These are phyloP conservation scores for Ambrosiella cleistominuta DNA, from an alignment of 2,329 filamentous ascomycete genomes.

Conservation along the genomic window DNA sequence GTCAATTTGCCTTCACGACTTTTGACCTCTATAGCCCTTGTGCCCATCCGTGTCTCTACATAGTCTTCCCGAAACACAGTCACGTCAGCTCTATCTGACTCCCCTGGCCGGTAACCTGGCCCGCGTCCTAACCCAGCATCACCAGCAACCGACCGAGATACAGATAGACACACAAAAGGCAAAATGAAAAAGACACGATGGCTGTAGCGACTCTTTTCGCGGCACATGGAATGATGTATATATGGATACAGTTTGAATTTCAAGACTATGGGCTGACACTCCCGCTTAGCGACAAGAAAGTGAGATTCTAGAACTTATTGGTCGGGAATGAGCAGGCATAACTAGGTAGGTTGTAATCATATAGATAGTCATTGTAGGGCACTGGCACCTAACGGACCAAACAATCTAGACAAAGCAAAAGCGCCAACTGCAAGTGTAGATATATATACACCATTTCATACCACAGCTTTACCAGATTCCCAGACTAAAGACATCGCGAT, in stretches of 20 bases:
- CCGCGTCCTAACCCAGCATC: background rate
- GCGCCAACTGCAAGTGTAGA: no score
- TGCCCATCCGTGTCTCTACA: background rate
- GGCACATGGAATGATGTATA: background rate
- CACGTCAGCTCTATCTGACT: background rate
- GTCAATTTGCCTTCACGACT: no score
- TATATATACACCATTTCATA: no score
- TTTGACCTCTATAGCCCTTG: background rate
- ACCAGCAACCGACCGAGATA: background rate
- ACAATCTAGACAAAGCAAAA: background rate
- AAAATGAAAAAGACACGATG: background rate
- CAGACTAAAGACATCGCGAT: no score
- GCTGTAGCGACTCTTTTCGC: background rate
- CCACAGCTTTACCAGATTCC: no score
- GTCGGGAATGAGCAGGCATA: background rate
- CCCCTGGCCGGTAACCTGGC: background rate
- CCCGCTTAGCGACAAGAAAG: background rate
- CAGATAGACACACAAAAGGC: background rate
- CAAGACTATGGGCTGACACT: background rate
- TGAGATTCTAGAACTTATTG: background rate
- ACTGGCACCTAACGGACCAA: background rate
- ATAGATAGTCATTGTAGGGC: background rate
- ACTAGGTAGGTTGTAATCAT: background rate
- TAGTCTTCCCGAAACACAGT: background rate
- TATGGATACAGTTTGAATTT: background rate